phyloP scores from a whole-genome alignment of 1,284 basidiomycete genomes.

The Bjerkandera adusta region DNA sequence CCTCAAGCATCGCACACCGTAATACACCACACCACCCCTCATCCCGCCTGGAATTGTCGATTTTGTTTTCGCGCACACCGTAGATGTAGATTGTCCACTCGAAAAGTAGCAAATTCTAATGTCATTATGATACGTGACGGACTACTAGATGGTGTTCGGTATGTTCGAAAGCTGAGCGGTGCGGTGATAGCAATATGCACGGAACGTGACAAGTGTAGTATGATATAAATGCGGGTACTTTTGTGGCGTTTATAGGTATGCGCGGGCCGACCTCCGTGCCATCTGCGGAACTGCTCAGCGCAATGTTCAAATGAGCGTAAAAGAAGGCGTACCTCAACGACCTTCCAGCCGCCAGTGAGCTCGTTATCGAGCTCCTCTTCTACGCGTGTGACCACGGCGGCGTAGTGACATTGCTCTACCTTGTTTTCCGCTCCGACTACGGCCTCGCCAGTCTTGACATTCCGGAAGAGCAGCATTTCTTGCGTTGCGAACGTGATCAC shows the following conservation, averaged over 20 bases:
- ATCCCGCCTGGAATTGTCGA: background rate
- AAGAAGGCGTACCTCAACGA: slow-evolving; percentile 75
- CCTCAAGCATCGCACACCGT: too few species aligned
- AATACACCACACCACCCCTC: background rate
- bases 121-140: slow-evolving; percentile 15
- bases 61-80: background rate
- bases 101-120: slow-evolving; percentile 16
- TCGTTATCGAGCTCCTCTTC: slow-evolving; percentile 88
- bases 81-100: slow-evolving; percentile 3
- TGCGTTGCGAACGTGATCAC: slow-evolving; percentile 94
- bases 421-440: slow-evolving; percentile 85
- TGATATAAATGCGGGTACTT: slow-evolving; percentile 10
- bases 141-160: slow-evolving; percentile 11
- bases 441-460: slow-evolving; percentile 85
- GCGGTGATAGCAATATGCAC: slow-evolving; percentile 6
- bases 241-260: slow-evolving; percentile 32
- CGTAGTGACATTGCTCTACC: slow-evolving; percentile 93
- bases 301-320: background rate
- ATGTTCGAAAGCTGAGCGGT: slow-evolving; percentile 8
- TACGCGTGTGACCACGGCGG: slow-evolving; percentile 86
- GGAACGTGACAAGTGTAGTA: slow-evolving; percentile 3
- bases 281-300: slow-evolving; percentile 27
- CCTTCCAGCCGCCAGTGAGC: slow-evolving; percentile 97
- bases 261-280: slow-evolving; percentile 39
- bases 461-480: slow-evolving; percentile 91